These are phyloP conservation scores for Fusarium algeriense DNA, from an alignment of 2,329 filamentous ascomycete species.

Conservation along the genomic window DNA sequence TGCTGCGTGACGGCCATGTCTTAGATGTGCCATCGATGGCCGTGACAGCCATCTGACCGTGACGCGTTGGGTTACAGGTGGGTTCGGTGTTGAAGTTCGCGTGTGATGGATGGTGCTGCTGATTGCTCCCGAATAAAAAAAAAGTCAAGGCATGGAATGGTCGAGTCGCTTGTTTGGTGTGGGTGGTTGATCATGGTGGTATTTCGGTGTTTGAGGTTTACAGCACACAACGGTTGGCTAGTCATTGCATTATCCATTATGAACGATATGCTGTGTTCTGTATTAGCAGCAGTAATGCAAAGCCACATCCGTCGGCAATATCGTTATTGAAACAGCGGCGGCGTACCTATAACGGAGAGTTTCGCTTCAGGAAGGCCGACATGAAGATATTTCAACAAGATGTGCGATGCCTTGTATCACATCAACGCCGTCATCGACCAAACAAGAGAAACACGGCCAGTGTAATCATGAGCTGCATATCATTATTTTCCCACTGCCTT, in stretches of 20 bases:
- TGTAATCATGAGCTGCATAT: conserved; percentile 19
- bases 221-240: conserved; percentile 15
- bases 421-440: conserved; percentile 2
- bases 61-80: conserved; percentile 32
- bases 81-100: conserved; percentile 28
- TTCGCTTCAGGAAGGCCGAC: conserved; percentile 2
- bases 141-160: conserved; percentile 40
- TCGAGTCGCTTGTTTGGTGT: conserved; percentile 39
- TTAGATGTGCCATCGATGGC: conserved; percentile 40
- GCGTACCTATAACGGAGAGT: background rate
- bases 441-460: conserved; percentile 13
- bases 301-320: conserved; percentile 5
- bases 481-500: conserved; percentile 12
- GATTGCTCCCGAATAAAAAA: conserved; percentile 29
- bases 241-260: conserved; percentile 3
- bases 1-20: conserved; percentile 46
- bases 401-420: conserved; percentile 22
- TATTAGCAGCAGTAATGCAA: background rate
- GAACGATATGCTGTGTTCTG: conserved; percentile 3
- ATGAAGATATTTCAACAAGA: conserved; percentile 14
- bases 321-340: conserved; percentile 12
- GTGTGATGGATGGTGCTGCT: conserved; percentile 24
- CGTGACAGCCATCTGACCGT: conserved; percentile 33
- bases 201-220: conserved; percentile 23
- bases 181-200: conserved; percentile 32